Percentiles rank a stretch among this genome's conserved stretches.
These are phyloP conservation scores for Talaromyces proteolyticus DNA, from an alignment of 495 filamentous ascomycete genomes.

Conservation along the genomic window DNA sequence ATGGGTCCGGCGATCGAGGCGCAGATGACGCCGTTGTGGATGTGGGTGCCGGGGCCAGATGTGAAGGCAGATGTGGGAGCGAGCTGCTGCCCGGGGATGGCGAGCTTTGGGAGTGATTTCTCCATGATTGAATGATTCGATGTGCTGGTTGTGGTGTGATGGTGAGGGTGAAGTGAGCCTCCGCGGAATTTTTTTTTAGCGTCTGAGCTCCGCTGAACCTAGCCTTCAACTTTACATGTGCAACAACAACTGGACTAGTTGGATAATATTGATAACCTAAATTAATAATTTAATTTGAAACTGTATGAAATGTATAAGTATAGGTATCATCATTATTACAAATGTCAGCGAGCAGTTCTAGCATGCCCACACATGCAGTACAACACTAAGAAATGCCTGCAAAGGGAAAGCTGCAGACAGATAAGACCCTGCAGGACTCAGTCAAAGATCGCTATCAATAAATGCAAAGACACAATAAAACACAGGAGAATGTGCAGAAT, in stretches of 20 bases:
- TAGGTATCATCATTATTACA: constrained; percentile 9
- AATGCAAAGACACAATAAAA: constrained; percentile 1
- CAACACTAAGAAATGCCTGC: neutral
- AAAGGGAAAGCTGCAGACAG: neutral
- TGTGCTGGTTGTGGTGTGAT: neutral
- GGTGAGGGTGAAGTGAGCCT: neutral
- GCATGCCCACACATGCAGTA: constrained; percentile 1
- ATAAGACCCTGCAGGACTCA: neutral
- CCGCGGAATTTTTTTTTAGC: neutral
- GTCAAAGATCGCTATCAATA: constrained; percentile 5
- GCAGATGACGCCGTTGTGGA: constrained; percentile 63
- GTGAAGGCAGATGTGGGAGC: constrained; percentile 57
- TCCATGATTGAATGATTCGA: constrained; percentile 13
- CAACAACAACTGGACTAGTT: neutral
- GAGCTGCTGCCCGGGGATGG: constrained; percentile 70
- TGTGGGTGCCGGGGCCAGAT: constrained; percentile 77
- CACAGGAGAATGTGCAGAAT: neutral
- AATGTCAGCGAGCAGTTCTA: constrained; percentile 3
- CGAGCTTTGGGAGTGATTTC: constrained; percentile 25
- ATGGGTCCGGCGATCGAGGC: constrained; percentile 63
- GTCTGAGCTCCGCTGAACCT: neutral
- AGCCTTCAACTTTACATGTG: neutral
- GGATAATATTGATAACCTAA: neutral
- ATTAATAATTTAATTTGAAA: neutral
- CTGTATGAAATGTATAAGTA: neutral